Percentiles rank a stretch among this genome's conserved stretches.
These are phyloP conservation scores for Aspergillus tanneri DNA, from an alignment of 2,329 filamentous ascomycete genomes.

Conservation along the genomic window DNA sequence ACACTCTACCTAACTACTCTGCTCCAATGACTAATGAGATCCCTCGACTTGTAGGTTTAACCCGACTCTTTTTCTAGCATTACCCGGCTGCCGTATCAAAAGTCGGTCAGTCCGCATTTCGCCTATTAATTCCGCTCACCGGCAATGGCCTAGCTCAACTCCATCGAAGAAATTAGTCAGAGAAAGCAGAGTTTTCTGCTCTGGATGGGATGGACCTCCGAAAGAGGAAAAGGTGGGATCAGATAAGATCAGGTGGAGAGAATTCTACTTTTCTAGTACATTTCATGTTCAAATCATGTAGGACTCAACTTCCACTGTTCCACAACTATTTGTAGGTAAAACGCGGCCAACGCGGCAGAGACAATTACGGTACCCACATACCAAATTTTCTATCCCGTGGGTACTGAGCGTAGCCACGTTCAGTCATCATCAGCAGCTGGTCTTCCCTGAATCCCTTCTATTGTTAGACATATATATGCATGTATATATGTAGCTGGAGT, in stretches of 20 bases:
- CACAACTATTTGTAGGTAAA: too few relatives aligned
- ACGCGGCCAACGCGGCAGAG: too few relatives aligned
- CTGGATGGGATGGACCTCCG: slow-evolving; percentile 1
- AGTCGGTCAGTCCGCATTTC: slow-evolving; percentile 16
- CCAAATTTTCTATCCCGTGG: too few relatives aligned
- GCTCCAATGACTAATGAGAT: too few relatives aligned
- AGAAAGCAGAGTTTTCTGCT: slow-evolving; percentile 9
- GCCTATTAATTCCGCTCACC: slow-evolving; percentile 17
- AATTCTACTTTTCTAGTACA: not conserved
- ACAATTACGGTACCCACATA: too few relatives aligned
- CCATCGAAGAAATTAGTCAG: slow-evolving; percentile 7
- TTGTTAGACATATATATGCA: too few relatives aligned
- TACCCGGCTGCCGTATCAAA: not conserved
- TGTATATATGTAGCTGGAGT: not conserved
- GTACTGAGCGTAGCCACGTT: too few relatives aligned
- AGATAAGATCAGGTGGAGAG: slow-evolving; percentile 28
- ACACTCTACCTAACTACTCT: too few relatives aligned
- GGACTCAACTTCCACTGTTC: too few relatives aligned
- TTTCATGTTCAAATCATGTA: not conserved
- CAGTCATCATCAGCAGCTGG: too few relatives aligned
- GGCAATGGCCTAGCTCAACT: slow-evolving; percentile 5
- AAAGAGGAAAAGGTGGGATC: slow-evolving; percentile 20
- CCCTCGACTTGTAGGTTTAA: too few relatives aligned
- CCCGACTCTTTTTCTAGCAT: not conserved
- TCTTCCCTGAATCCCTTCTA: too few relatives aligned